Conservation (phyloP, 2,329 filamentous ascomycete species). For the Cryoendolithus antarcticus region DNA sequence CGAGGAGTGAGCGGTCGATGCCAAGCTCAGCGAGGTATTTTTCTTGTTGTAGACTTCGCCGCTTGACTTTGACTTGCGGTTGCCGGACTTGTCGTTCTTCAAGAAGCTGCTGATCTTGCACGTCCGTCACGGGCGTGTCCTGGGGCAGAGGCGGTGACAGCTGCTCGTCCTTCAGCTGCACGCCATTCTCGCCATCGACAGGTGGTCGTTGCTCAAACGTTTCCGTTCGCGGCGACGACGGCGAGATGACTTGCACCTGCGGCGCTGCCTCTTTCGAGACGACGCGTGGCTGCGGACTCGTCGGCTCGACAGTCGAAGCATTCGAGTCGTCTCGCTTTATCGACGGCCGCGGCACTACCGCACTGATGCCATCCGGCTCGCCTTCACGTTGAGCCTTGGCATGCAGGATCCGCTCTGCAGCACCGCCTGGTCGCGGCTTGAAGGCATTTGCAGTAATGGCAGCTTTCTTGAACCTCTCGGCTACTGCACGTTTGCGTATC, state of each 20-base stretch:
- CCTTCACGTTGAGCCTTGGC: conserved; percentile 43
- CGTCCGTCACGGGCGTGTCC: background rate
- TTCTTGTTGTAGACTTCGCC: conserved; percentile 59
- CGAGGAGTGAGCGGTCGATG: conserved; percentile 66
- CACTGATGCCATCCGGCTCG: conserved; percentile 78
- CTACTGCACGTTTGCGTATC: conserved; percentile 69
- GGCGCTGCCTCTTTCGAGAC: conserved; percentile 8
- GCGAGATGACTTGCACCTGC: conserved; percentile 15
- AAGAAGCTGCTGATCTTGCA: conserved; percentile 6
- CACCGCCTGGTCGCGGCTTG: conserved; percentile 78
- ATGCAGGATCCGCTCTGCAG: conserved; percentile 57
- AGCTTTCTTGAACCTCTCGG: conserved; percentile 66
- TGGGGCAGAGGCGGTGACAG: conserved; percentile 4
- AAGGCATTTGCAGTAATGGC: conserved; percentile 62
- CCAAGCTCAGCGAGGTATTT: conserved; percentile 69
- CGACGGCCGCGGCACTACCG: conserved; percentile 69
- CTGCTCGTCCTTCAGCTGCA: conserved; percentile 14
- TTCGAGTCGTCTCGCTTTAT: conserved; percentile 9
- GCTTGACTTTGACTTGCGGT: conserved; percentile 30
- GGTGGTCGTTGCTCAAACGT: conserved; percentile 17
- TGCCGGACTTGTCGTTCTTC: conserved; percentile 17
- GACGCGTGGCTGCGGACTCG: background rate
- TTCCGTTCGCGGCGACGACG: conserved; percentile 12
- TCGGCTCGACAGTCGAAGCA: background rate
- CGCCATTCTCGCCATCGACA: conserved; percentile 1